phyloP scores from a whole-genome alignment of 176 grass and related monocot species.

The Paspalum vaginatum region DNA sequence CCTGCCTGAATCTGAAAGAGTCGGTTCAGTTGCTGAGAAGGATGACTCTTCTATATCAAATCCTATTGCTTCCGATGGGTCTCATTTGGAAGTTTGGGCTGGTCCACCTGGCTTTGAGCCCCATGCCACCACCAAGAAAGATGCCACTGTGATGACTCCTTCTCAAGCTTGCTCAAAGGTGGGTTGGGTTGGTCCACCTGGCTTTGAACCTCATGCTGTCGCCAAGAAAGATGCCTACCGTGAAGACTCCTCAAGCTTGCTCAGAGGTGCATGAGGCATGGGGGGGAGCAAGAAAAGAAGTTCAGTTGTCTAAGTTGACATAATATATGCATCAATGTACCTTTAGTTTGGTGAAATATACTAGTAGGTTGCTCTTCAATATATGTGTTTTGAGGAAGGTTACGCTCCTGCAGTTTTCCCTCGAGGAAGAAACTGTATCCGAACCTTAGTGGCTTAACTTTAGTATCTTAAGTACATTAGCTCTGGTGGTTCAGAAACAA shows the following conservation, averaged over 20 bases:
- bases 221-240: conserved; percentile 22
- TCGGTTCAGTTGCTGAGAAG: conserved; percentile 21
- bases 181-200: conserved; percentile 50
- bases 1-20: conserved; percentile 3
- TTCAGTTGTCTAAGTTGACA: conserved; percentile 25
- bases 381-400: background rate
- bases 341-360: conserved; percentile 3
- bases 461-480: background rate
- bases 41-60: conserved; percentile 29
- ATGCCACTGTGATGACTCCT: background rate
- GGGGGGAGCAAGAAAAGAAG: background rate
- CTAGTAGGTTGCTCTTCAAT: background rate
- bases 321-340: background rate
- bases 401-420: background rate
- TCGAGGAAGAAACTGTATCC: background rate
- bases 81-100: conserved; percentile 36
- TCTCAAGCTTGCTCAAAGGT: conserved; percentile 28
- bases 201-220: conserved; percentile 35
- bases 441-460: background rate
- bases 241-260: conserved; percentile 30
- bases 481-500: conserved; percentile 18
- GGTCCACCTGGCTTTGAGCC: conserved; percentile 50
- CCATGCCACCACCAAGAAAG: conserved; percentile 13
- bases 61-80: conserved; percentile 19
- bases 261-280: conserved; percentile 35